phyloP scores from a whole-genome alignment of 2,329 filamentous ascomycete genomes.

The Alternaria burnsii region DNA sequence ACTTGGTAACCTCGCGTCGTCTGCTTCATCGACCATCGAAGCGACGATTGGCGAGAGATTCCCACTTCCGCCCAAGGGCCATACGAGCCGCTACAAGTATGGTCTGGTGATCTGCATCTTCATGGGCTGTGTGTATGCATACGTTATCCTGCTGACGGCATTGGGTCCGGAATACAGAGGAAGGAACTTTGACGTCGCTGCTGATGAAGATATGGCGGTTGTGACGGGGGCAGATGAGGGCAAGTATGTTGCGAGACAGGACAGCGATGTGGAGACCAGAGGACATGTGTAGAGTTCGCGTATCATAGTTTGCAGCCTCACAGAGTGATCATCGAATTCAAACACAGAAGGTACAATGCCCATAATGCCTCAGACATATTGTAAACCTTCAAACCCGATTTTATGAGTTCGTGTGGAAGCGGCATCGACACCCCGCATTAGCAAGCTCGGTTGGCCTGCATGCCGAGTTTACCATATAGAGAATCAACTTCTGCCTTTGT shows the following conservation, averaged over 20 bases:
- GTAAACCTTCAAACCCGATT: neutral
- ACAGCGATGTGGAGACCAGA: slow-evolving; percentile 12
- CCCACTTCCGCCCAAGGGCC: slow-evolving; percentile 66
- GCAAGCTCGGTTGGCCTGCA: neutral
- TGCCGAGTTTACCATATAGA: neutral
- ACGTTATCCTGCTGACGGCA: slow-evolving; percentile 68
- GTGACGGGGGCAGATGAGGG: slow-evolving; percentile 25
- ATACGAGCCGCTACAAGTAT: slow-evolving; percentile 61
- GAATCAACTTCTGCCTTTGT: neutral
- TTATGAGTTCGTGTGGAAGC: neutral
- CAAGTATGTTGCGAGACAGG: slow-evolving; percentile 19
- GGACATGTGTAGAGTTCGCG: neutral
- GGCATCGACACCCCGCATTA: neutral
- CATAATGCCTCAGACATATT: neutral
- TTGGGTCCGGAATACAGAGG: slow-evolving; percentile 64
- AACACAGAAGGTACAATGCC: neutral
- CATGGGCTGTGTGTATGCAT: slow-evolving; percentile 81
- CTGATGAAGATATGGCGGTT: slow-evolving; percentile 46
- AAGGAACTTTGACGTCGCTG: slow-evolving; percentile 41
- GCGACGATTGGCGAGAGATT: slow-evolving; percentile 77
- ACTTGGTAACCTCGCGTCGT: slow-evolving; percentile 77
- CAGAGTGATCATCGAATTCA: neutral
- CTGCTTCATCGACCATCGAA: slow-evolving; percentile 77
- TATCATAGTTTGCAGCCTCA: neutral
- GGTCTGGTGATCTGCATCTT: slow-evolving; percentile 90